These are phyloP conservation scores for Roridomyces roridus DNA, from an alignment of 768 basidiomycete genomes.

Conservation along the genomic window DNA sequence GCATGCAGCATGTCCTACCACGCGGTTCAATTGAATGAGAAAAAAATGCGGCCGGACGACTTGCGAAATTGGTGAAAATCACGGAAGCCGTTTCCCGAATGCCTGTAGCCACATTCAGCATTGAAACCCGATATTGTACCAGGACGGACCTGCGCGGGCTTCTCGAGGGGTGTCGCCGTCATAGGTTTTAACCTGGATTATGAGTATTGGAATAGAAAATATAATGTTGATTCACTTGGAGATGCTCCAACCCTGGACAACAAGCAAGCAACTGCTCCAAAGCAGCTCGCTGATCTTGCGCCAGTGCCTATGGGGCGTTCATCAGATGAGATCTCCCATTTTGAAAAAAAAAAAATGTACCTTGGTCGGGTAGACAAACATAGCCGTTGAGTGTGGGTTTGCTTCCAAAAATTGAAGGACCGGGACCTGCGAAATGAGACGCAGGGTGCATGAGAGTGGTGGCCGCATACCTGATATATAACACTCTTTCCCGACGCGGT, in stretches of 20 bases:
- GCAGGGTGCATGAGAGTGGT: not conserved
- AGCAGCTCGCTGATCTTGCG: conserved; percentile 83
- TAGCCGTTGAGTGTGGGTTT: conserved; percentile 65
- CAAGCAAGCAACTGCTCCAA: conserved; percentile 68
- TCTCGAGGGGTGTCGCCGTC: conserved; percentile 89
- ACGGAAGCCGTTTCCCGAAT: conserved; percentile 79
- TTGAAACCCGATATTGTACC: conserved; percentile 4
- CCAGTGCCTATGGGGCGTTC: conserved; percentile 64
- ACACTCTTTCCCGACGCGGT: conserved; percentile 92
- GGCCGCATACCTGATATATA: conserved; percentile 72
- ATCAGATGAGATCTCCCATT: not conserved
- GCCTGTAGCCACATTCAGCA: conserved; percentile 37
- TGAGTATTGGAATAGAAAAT: conserved; percentile 25
- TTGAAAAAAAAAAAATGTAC: conserved; percentile 40
- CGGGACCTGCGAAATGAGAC: conserved; percentile 58
- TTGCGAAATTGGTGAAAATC: conserved; percentile 90
- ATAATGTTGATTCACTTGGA: conserved; percentile 48
- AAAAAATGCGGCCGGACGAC: conserved; percentile 20
- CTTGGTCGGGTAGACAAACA: conserved; percentile 92
- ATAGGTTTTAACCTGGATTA: conserved; percentile 67
- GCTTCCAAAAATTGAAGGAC: conserved; percentile 69
- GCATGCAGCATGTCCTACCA: conserved; percentile 83
- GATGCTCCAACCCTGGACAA: conserved; percentile 66
- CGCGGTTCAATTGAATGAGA: not conserved
- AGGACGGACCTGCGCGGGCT: conserved; percentile 54